Percentiles rank a stretch among this genome's conserved stretches.
These are phyloP conservation scores for Westerdykella aurantiaca DNA, from an alignment of 2,329 filamentous ascomycete species.

Conservation along the genomic window DNA sequence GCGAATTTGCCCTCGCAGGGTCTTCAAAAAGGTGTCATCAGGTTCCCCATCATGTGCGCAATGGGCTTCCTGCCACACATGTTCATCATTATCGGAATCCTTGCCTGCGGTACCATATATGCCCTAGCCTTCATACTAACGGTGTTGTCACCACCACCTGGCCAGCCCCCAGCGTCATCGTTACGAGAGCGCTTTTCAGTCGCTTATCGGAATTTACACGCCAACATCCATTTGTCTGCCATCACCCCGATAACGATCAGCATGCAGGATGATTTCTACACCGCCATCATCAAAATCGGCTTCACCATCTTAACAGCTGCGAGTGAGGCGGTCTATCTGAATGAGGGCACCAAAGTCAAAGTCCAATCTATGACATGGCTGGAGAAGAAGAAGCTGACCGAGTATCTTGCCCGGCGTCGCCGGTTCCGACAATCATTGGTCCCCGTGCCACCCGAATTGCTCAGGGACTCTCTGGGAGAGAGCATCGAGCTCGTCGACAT, in stretches of 20 bases:
- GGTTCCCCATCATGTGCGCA: slow-evolving; percentile 91
- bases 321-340: slow-evolving; percentile 91
- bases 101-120: slow-evolving; percentile 72
- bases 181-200: slow-evolving; percentile 57
- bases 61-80: slow-evolving; percentile 93
- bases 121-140: slow-evolving; percentile 68
- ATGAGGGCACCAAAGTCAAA: slow-evolving; percentile 74
- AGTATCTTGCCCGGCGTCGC: slow-evolving; percentile 56
- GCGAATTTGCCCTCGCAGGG: slow-evolving; percentile 33
- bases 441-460: slow-evolving; percentile 40
- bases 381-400: slow-evolving; percentile 75
- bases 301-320: slow-evolving; percentile 88
- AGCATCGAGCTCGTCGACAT: slow-evolving; percentile 29
- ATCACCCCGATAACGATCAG: slow-evolving; percentile 63
- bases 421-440: slow-evolving; percentile 34
- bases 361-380: slow-evolving; percentile 80
- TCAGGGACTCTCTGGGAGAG: slow-evolving; percentile 37
- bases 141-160: slow-evolving; percentile 58
- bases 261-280: slow-evolving; percentile 93
- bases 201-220: slow-evolving; percentile 86
- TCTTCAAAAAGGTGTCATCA: slow-evolving; percentile 61
- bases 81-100: slow-evolving; percentile 74
- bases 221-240: slow-evolving; percentile 74
- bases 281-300: slow-evolving; percentile 75
- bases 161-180: slow-evolving; percentile 41